Conservation (phyloP, 164 flowering plant genomes). For the Sedum album region DNA sequence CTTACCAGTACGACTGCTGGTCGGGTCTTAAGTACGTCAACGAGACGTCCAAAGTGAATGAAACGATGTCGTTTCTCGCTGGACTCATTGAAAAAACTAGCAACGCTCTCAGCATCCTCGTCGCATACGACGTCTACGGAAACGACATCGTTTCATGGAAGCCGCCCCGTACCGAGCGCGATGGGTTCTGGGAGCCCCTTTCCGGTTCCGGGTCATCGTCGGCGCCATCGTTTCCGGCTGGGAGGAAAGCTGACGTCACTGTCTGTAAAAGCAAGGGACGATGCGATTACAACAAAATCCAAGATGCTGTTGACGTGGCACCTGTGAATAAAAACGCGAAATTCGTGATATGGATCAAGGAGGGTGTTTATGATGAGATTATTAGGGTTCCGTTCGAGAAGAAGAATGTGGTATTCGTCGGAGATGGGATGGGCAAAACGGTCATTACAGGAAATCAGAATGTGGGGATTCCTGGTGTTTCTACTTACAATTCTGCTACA, state of each 20-base stretch:
- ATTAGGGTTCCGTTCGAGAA: slow-evolving; percentile 63
- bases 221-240: slow-evolving; percentile 32
- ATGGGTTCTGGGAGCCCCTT: slow-evolving; percentile 61
- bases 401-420: too few relatives aligned
- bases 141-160: slow-evolving; percentile 39
- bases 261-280: slow-evolving; percentile 56
- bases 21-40: slow-evolving; percentile 9
- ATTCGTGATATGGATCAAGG: slow-evolving; percentile 63
- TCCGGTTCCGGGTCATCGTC: slow-evolving; percentile 6
- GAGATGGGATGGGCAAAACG: too few relatives aligned
- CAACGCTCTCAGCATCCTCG: slow-evolving; percentile 61
- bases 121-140: slow-evolving; percentile 47
- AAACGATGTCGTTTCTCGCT: slow-evolving; percentile 29
- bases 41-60: not conserved
- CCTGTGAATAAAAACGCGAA: slow-evolving; percentile 25
- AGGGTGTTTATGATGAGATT: slow-evolving; percentile 69
- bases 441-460: slow-evolving; percentile 67
- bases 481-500: slow-evolving; percentile 71
- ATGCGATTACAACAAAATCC: slow-evolving; percentile 41
- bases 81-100: slow-evolving; percentile 29
- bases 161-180: slow-evolving; percentile 76
- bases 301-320: slow-evolving; percentile 68
- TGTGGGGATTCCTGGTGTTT: slow-evolving; percentile 45
- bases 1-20: slow-evolving; percentile 1
- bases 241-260: slow-evolving; percentile 37